Percentiles rank a stretch among this genome's conserved stretches.
phyloP scores from a whole-genome alignment of 805 yeast species.

The Pichia insulana region DNA sequence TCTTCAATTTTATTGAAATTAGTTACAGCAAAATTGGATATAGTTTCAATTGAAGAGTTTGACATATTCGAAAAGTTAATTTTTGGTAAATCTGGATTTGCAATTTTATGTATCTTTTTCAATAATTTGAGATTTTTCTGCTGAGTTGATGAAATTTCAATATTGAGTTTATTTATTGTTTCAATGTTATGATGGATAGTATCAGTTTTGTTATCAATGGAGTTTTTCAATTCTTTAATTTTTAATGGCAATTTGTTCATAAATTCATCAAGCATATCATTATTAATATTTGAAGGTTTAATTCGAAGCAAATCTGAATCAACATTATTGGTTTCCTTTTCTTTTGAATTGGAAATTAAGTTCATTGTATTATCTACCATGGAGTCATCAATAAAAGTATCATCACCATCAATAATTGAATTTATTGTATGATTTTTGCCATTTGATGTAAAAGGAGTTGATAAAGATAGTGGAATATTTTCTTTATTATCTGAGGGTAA shows the following conservation, averaged over 20 bases:
- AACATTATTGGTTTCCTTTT: not conserved
- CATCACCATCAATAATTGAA: not conserved
- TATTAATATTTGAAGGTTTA: slow-evolving; percentile 3
- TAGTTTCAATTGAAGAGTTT: slow-evolving; percentile 7
- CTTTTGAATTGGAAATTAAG: no score
- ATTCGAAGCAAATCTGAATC: not conserved
- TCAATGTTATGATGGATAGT: slow-evolving; percentile 41
- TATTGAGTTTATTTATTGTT: slow-evolving; percentile 33
- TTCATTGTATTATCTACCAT: no score
- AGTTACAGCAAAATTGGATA: not conserved
- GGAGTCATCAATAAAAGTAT: no score
- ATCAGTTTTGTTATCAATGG: slow-evolving; percentile 37
- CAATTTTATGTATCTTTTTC: slow-evolving; percentile 5
- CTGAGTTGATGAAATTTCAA: slow-evolving; percentile 29
- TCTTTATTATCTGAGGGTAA: no score
- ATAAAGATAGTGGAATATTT: no score
- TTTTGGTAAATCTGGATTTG: not conserved
- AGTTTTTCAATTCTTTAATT: slow-evolving; percentile 16
- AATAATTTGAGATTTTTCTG: slow-evolving; percentile 15
- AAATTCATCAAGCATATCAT: slow-evolving; percentile 12
- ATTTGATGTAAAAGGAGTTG: no score
- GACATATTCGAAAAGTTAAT: slow-evolving; percentile 1
- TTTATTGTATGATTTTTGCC: no score
- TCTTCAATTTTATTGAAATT: not conserved
- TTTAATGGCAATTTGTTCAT: slow-evolving; percentile 17